Evolutionary conservation across 495 filamentous ascomycete species (phyloP).

Genomic region (Penicillium longicatenatum): DNA sequence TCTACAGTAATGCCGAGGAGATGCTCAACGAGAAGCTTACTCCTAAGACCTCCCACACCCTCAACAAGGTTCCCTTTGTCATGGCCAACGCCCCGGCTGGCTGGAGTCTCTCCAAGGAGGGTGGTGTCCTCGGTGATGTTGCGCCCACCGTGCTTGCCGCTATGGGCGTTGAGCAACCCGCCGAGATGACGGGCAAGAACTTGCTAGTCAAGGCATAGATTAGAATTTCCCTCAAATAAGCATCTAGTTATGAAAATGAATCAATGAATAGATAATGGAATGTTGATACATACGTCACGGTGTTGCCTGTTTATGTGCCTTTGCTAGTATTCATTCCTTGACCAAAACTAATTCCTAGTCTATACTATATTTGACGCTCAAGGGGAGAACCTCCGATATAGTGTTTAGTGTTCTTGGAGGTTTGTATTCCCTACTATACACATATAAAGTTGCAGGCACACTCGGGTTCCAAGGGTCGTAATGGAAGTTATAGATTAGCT

Average conservation of each 20-base stretch:
- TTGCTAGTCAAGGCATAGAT: conserved; percentile 70
- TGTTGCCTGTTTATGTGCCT: too few relatives aligned
- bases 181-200: conserved; percentile 87
- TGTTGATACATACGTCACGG: conserved; percentile 8
- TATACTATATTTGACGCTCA: too few relatives aligned
- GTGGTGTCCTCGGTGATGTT: conserved; percentile 92
- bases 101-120: conserved; percentile 81
- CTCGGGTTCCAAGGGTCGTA: neutral
- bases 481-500: neutral
- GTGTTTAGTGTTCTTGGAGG: too few relatives aligned
- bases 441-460: neutral
- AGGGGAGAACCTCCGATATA: too few relatives aligned
- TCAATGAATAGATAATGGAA: conserved; percentile 25
- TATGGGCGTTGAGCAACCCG: conserved; percentile 88
- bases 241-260: conserved; percentile 25
- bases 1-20: conserved; percentile 82
- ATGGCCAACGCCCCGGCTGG: conserved; percentile 95
- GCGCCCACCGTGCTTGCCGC: conserved; percentile 86
- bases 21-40: conserved; percentile 95
- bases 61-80: conserved; percentile 95
- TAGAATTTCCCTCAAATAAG: conserved; percentile 11
- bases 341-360: too few relatives aligned
- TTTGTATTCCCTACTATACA: too few relatives aligned
- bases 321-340: too few relatives aligned
- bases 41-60: conserved; percentile 97